Base-by-base conservation (phyloP, 2,329 filamentous ascomycete genomes). In the Fusarium euwallaceae region DNA sequence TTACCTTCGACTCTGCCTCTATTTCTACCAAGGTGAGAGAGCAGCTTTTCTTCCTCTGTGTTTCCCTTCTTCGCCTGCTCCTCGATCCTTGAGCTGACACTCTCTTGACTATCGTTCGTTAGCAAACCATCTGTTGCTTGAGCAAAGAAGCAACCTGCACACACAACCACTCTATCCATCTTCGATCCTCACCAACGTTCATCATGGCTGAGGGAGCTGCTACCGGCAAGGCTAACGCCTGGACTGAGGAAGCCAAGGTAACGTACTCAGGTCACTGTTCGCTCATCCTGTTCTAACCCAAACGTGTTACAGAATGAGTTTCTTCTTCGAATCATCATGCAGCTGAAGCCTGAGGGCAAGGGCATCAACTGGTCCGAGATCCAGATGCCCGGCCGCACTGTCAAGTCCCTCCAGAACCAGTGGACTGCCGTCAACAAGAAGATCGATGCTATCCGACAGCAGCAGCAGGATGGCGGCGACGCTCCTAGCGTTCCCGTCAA, bases 161-260 rank as follows among this genome's bases (percentile, higher is more conserved):
- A 36, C 20, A 16, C 14, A 27, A 48, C 24, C 22, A 32, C 22
- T n/a, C 4, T n/a, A 29, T 37, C 10, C 29, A 20, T 20, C 17
- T 14, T 24, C 10, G 12, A 17, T 8, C 17, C 10, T 9, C 27
- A 29, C 14, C 22, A 48, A 37, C 27, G 61, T 41, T 51, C 58
- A 65, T 34, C 11, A 83, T 82, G 78, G 76, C 76, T 32, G 78
- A 76, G 43, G 65, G 72, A 2, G 70, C 78, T 22, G 37, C 58
- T 9, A 43, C 66, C n/a, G 51, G 69, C 36, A 76, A 74, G 37
- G 41, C 68, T 12, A 81, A 83, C 45, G 75, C 80, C 1, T 84
- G 83, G 83, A 84, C 82, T 2, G 83, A 84, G 1, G 79, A 82
- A 4, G 82, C 81, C 29, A 83, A 83, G 69, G 83, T 81, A 78